These are phyloP conservation scores for Fusarium proliferatum DNA, from an alignment of 2,329 filamentous ascomycete species.

Conservation along the genomic window DNA sequence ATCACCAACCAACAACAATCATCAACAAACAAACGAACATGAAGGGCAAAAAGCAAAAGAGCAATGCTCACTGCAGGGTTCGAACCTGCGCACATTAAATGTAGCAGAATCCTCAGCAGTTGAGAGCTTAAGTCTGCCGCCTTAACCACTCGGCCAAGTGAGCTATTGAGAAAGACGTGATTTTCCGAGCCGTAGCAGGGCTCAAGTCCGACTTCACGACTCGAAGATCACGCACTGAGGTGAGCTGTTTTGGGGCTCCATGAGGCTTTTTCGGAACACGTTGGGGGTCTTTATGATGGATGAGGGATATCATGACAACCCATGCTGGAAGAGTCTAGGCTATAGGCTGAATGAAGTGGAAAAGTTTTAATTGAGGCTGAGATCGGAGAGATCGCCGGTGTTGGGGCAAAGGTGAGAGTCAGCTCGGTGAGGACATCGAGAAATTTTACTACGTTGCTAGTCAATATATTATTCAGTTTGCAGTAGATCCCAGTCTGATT, in stretches of 20 bases:
- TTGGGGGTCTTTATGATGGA: background rate
- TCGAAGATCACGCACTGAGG: background rate
- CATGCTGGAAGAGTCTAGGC: background rate
- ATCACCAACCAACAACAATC: background rate
- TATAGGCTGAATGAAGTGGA: background rate
- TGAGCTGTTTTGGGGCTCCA: background rate
- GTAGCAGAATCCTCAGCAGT: slow-evolving; percentile 15
- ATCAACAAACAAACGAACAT: background rate
- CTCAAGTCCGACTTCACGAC: accelerated
- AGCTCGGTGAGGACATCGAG: background rate
- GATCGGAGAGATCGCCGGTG: background rate
- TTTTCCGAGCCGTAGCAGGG: accelerated
- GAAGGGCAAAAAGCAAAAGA: background rate
- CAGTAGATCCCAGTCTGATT: background rate
- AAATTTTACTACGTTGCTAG: background rate
- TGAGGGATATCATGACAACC: background rate
- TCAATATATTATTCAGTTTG: background rate
- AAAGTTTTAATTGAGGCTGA: slow-evolving; percentile 1
- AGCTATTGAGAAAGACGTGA: slow-evolving; percentile 1
- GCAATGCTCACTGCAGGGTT: slow-evolving; percentile 11
- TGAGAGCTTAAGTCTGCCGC: slow-evolving; percentile 19
- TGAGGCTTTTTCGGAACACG: background rate
- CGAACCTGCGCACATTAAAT: slow-evolving; percentile 19
- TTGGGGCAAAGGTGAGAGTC: background rate
- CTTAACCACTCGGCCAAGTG: slow-evolving; percentile 27